phyloP scores from a whole-genome alignment of 2,329 filamentous ascomycete species.

The Aspergillus sclerotialis region DNA sequence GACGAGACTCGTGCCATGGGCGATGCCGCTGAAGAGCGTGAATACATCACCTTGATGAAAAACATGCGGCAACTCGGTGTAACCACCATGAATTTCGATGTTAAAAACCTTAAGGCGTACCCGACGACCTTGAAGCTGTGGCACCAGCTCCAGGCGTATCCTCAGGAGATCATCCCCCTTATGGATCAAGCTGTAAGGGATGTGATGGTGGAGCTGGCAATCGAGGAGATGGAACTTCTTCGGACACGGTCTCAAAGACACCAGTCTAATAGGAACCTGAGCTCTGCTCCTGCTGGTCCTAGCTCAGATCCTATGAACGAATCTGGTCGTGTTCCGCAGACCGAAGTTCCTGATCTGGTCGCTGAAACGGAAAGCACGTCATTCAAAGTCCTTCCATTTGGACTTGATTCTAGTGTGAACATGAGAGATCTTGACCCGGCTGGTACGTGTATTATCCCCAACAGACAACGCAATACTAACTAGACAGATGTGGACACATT shows the following conservation, averaged over 20 bases:
- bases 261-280: constrained; percentile 47
- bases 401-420: constrained; percentile 79
- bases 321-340: constrained; percentile 20
- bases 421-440: constrained; percentile 90
- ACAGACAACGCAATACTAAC: constrained; percentile 16
- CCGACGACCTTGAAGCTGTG: constrained; percentile 88
- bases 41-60: constrained; percentile 78
- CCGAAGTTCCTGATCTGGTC: constrained; percentile 60
- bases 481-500: constrained; percentile 82
- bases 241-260: constrained; percentile 48
- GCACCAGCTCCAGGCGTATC: constrained; percentile 91
- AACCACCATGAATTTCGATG: constrained; percentile 78
- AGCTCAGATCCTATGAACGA: constrained; percentile 65
- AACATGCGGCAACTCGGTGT: constrained; percentile 86
- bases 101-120: constrained; percentile 83
- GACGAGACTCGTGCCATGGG: constrained; percentile 63
- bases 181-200: constrained; percentile 96
- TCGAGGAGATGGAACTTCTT: constrained; percentile 67
- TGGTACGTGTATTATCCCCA: constrained; percentile 39
- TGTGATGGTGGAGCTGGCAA: constrained; percentile 81
- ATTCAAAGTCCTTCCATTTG: constrained; percentile 85
- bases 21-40: constrained; percentile 66
- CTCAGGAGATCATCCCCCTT: constrained; percentile 89
- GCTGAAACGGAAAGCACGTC: constrained; percentile 71
- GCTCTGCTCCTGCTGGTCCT: constrained; percentile 69